Evolutionary conservation across 2,329 filamentous ascomycete genomes (phyloP).

Genomic region (Ophiostoma fasciatum): DNA sequence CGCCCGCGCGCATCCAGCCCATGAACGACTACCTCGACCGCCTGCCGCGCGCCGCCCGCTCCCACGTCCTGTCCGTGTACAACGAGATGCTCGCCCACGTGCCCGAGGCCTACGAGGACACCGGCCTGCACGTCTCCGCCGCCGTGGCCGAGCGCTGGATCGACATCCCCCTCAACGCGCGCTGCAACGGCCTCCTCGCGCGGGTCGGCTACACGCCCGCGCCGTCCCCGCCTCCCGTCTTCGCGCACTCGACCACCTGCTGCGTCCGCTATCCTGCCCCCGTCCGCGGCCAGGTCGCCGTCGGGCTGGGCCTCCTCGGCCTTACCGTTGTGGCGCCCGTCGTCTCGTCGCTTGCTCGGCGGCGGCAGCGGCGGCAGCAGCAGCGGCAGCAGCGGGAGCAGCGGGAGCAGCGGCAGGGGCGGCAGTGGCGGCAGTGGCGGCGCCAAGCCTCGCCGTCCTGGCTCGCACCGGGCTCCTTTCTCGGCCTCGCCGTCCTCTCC

Average conservation of each 20-base stretch:
- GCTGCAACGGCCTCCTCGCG: slow-evolving; percentile 35
- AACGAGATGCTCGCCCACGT: slow-evolving; percentile 28
- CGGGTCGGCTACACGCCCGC: slow-evolving; percentile 14
- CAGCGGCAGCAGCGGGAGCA: too few species aligned
- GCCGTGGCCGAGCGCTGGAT: slow-evolving; percentile 31
- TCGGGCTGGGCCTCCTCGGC: neutral
- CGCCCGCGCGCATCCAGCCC: slow-evolving; percentile 29
- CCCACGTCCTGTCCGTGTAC: slow-evolving; percentile 35
- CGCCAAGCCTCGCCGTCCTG: too few species aligned
- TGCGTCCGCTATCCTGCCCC: slow-evolving; percentile 28
- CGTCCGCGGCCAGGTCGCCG: slow-evolving; percentile 20
- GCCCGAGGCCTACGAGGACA: slow-evolving; percentile 24
- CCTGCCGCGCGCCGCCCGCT: slow-evolving; percentile 23
- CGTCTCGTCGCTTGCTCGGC: neutral
- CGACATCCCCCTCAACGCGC: slow-evolving; percentile 37
- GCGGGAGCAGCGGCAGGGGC: too few species aligned
- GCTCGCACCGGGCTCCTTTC: too few species aligned
- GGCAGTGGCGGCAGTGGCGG: too few species aligned
- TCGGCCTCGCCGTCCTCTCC: slow-evolving; percentile 16
- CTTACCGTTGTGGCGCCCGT: neutral
- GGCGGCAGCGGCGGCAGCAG: too few species aligned
- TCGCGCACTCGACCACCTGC: slow-evolving; percentile 33
- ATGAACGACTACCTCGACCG: slow-evolving; percentile 38
- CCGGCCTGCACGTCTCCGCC: slow-evolving; percentile 33
- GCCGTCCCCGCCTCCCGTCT: too few species aligned